phyloP scores from a whole-genome alignment of 768 basidiomycete genomes.

The Calocybe indica region DNA sequence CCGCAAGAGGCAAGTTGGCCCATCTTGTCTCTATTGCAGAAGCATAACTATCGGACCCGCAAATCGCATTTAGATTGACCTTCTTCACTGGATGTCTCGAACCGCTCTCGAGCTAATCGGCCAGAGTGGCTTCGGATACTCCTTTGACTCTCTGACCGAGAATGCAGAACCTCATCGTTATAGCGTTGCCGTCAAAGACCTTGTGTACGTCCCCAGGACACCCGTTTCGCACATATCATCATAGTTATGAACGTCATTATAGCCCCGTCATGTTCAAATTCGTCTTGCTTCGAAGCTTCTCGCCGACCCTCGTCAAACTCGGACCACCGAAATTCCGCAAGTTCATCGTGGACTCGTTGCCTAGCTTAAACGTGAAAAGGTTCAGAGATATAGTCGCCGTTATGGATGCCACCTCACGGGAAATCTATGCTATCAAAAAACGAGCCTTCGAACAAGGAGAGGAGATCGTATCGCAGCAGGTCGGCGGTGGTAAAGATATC shows the following conservation, averaged over 20 bases:
- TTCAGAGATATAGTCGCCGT: constrained; percentile 21
- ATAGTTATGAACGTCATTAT: constrained; percentile 5
- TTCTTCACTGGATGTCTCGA: constrained; percentile 29
- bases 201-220: constrained; percentile 20
- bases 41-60: background rate
- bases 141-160: constrained; percentile 33
- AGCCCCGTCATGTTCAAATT: constrained; percentile 5
- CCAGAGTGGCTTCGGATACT: constrained; percentile 39
- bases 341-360: constrained; percentile 21
- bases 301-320: constrained; percentile 13
- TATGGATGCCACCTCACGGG: constrained; percentile 20
- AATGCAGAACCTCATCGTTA: constrained; percentile 24
- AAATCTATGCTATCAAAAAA: constrained; percentile 26
- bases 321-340: constrained; percentile 24
- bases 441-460: constrained; percentile 21
- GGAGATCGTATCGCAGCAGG: constrained; percentile 18
- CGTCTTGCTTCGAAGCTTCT: constrained; percentile 4
- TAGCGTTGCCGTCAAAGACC: constrained; percentile 21
- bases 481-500: constrained; percentile 23
- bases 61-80: constrained; percentile 20
- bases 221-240: background rate
- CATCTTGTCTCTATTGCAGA: background rate
- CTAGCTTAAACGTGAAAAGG: constrained; percentile 15
- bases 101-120: constrained; percentile 44
- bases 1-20: constrained; percentile 20